These are phyloP conservation scores for Ophiostoma ulmi DNA, from an alignment of 2,329 filamentous ascomycete genomes.

Conservation along the genomic window DNA sequence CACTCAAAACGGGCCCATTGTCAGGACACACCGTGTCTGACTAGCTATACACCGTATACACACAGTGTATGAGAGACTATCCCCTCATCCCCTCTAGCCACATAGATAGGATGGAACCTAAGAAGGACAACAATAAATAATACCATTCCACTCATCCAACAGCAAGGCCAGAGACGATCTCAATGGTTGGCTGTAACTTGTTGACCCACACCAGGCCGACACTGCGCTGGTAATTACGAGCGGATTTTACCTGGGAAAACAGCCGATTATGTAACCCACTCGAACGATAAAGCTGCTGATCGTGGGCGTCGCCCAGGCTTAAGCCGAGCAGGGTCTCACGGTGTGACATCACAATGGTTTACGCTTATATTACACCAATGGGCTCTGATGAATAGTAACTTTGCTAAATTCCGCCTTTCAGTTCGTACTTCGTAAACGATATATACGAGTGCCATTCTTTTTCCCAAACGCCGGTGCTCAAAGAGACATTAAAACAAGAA, in stretches of 20 bases:
- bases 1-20: no score
- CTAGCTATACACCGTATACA: no score
- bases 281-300: not conserved
- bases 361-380: not conserved
- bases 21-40: no score
- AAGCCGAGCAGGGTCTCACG: not conserved
- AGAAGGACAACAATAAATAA: no score
- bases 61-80: no score
- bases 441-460: conserved; percentile 1
- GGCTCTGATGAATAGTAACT: not conserved
- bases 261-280: conserved; percentile 5
- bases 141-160: no score
- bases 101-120: no score
- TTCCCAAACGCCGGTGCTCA: conserved; percentile 1
- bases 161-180: conserved; percentile 5
- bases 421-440: not conserved
- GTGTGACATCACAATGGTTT: not conserved
- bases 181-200: not conserved
- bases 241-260: conserved; percentile 14
- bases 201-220: not conserved
- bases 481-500: not conserved
- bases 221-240: conserved; percentile 21
- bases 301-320: not conserved
- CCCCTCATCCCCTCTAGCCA: no score
- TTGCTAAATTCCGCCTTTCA: not conserved